phyloP scores from a whole-genome alignment of 2,329 filamentous ascomycete genomes.

The Aureobasidium sp. region DNA sequence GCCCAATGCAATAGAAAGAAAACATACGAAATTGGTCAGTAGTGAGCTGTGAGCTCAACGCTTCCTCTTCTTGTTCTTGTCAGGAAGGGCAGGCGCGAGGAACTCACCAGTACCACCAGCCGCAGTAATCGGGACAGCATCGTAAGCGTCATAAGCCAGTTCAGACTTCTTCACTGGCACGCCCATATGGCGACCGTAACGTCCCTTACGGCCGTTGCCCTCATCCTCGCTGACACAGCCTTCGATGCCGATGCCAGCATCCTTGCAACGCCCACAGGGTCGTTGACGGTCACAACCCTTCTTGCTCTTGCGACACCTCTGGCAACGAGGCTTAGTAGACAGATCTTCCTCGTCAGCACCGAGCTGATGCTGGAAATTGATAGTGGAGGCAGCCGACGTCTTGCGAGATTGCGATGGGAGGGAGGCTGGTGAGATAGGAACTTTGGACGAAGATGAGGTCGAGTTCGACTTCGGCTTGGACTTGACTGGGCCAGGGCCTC shows the following conservation, averaged over 20 bases:
- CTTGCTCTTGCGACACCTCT: conserved; percentile 98
- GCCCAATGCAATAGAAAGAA: conserved; percentile 1
- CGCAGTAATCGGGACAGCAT: conserved; percentile 16
- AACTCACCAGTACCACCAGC: conserved; percentile 30
- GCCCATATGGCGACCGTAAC: conserved; percentile 69
- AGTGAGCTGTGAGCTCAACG: conserved; percentile 33
- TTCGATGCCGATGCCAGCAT: conserved; percentile 87
- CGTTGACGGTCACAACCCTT: conserved; percentile 97
- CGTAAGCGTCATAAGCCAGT: conserved; percentile 17
- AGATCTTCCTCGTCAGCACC: conserved; percentile 77
- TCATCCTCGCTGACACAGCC: conserved; percentile 97
- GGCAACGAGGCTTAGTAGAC: conserved; percentile 92
- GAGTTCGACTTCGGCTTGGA: conserved; percentile 48
- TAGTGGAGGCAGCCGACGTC: conserved; percentile 60
- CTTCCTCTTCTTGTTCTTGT: conserved; percentile 66
- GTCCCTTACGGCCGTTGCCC: conserved; percentile 91
- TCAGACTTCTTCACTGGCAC: conserved; percentile 55
- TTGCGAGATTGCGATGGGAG: conserved; percentile 66
- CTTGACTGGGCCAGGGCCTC: conserved; percentile 36
- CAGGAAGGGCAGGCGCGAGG: conserved; percentile 32
- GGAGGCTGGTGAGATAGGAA: conserved; percentile 51
- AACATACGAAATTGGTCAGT: conserved; percentile 11
- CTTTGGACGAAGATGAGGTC: conserved; percentile 32
- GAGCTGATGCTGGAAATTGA: conserved; percentile 43
- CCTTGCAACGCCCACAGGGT: conserved; percentile 89